phyloP scores from a whole-genome alignment of 192 early-diverging fungal genomes.

The Chytriomyces sp. region DNA sequence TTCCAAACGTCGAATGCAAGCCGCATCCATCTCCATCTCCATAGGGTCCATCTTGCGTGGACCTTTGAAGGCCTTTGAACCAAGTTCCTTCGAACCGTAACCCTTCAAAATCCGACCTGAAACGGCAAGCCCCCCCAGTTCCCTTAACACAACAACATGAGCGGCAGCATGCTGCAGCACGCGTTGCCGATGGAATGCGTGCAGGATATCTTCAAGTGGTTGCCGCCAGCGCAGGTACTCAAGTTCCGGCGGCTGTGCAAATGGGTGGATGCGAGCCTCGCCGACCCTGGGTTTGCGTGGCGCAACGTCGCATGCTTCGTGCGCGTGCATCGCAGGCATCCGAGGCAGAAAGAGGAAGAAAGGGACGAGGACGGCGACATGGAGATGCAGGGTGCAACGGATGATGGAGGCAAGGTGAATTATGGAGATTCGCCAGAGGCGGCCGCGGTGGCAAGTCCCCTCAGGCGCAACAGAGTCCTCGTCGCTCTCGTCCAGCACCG shows the following conservation, averaged over 20 bases:
- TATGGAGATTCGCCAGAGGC: neutral
- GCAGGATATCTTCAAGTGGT: conserved; percentile 19
- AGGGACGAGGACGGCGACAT: neutral
- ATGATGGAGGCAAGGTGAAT: neutral
- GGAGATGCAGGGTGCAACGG: neutral
- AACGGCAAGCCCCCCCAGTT: too few relatives aligned
- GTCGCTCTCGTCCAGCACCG: neutral
- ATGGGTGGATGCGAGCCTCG: neutral
- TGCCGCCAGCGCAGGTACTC: neutral
- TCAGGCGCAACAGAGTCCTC: neutral
- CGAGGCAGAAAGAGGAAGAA: neutral
- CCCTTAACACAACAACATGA: neutral
- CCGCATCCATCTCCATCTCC: too few relatives aligned
- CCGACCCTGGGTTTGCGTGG: conserved; percentile 13
- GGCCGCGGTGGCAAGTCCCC: neutral
- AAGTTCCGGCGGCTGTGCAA: neutral
- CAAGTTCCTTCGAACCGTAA: too few relatives aligned
- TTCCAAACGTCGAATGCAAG: too few relatives aligned
- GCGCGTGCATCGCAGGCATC: neutral
- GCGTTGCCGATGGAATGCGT: neutral
- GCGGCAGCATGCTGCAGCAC: neutral
- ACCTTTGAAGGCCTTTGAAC: too few relatives aligned
- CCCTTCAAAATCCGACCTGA: too few relatives aligned
- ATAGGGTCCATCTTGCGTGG: too few relatives aligned
- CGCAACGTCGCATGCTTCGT: conserved; percentile 6